Evolutionary conservation across 2,329 filamentous ascomycete species (phyloP).

Genomic region (Dactylellina leptospora): DNA sequence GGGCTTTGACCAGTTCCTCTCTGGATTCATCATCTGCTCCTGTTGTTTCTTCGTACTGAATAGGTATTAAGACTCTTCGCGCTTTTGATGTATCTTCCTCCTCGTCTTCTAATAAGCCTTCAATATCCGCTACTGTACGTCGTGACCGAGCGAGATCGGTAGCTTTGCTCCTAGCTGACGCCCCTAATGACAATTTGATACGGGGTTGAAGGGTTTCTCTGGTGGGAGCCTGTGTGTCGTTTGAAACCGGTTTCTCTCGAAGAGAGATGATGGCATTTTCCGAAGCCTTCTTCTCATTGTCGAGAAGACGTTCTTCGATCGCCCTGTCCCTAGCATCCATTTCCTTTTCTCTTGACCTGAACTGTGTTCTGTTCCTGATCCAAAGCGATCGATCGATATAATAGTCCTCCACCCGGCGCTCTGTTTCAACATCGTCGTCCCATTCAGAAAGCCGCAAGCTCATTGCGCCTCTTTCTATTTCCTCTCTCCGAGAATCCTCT

Average conservation of each 20-base stretch:
- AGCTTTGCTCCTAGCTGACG: conserved; percentile 78
- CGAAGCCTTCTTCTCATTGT: conserved; percentile 69
- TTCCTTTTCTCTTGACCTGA: conserved; percentile 76
- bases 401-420: conserved; percentile 78
- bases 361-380: conserved; percentile 79
- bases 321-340: conserved; percentile 84
- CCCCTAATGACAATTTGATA: conserved; percentile 89
- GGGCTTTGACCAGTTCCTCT: conserved; percentile 77
- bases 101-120: conserved; percentile 92
- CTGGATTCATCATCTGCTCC: conserved; percentile 82
- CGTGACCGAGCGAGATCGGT: conserved; percentile 66
- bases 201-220: conserved; percentile 60
- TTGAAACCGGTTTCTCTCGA: conserved; percentile 26
- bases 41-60: conserved; percentile 77
- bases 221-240: conserved; percentile 18
- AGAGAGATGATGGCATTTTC: conserved; percentile 61
- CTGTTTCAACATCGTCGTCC: conserved; percentile 86
- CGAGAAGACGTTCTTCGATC: conserved; percentile 76
- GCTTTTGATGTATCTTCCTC: conserved; percentile 77
- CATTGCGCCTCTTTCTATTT: conserved; percentile 72
- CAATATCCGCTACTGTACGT: conserved; percentile 89
- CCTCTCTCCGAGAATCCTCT: conserved; percentile 73
- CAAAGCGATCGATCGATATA: conserved; percentile 86
- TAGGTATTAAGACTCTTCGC: conserved; percentile 80
- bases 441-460: conserved; percentile 79